Base-by-base conservation (phyloP, 305 asterid species). In the Rubia balearica region DNA sequence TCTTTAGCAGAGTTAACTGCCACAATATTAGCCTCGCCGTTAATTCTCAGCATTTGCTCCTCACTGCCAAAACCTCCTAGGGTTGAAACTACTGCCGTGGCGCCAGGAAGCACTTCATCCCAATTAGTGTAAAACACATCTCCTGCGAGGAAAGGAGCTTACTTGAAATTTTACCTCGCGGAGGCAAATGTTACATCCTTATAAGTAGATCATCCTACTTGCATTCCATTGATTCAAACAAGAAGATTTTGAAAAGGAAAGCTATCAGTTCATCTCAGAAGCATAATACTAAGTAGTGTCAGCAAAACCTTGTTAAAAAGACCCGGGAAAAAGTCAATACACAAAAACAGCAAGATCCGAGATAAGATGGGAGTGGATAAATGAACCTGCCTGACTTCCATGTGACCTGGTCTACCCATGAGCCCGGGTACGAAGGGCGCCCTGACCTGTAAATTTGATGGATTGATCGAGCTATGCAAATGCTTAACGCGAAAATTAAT, bases 21-120 rank as follows among this genome's bases (percentile, higher is more conserved):
- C 61, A 88, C 95, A 42, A 91, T 78, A 80, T 94, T 94, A 59
- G 99, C 98, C 80, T 91, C 99, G 51, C 98, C 98, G 22, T 91
- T 91, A 68, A 94, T 88, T 78, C 99, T 87, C 74, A 75, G 85
- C 99, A 94, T 94, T 75, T 91, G 96, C 71, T 91, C 98, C 74
- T 94, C 96, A 51, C 88, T 88, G 73, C 99, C 99, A 83, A 94
- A 85, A 70, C 98, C 99, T 79, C 99, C 99, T 55, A 94, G 82
- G 56, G 97, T 91, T 73, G 99, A 94, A 74, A 94, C 91, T 76
- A 94, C 96, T 76, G 98, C 85, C 16, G 99, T 94, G 68, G 89
- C 90, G 69, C 96, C 98, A 73, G 76, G 65, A 68, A 94, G 87
- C 79, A 94, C 92, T 78, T 89, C 98, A 74, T 91, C 96, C 99